Evolutionary conservation across 2,329 filamentous ascomycete species (phyloP).

Genomic region (Arachnopeziza araneosa): DNA sequence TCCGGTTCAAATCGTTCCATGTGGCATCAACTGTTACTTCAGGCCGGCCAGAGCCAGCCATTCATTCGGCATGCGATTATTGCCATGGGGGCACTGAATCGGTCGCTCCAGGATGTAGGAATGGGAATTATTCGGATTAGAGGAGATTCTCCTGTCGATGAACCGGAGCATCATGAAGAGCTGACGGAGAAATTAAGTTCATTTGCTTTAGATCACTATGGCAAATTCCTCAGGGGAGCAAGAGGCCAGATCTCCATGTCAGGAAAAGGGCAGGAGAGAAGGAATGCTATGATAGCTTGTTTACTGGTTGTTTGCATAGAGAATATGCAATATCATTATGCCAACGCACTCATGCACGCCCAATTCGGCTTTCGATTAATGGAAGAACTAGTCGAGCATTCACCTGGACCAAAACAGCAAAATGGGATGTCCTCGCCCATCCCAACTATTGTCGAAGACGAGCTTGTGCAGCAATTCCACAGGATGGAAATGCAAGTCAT

Average conservation of each 20-base stretch:
- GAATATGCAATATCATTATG: slow-evolving; percentile 17
- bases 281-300: slow-evolving; percentile 19
- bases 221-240: slow-evolving; percentile 14
- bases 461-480: slow-evolving; percentile 21
- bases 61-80: slow-evolving; percentile 22
- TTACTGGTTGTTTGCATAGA: slow-evolving; percentile 24
- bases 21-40: slow-evolving; percentile 18
- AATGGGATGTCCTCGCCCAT: slow-evolving; percentile 6
- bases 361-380: slow-evolving; percentile 14
- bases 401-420: neutral
- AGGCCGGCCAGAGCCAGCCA: slow-evolving; percentile 16
- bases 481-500: slow-evolving; percentile 18
- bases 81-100: slow-evolving; percentile 20
- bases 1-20: slow-evolving; percentile 12
- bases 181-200: neutral
- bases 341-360: slow-evolving; percentile 12
- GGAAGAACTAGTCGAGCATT: slow-evolving; percentile 8
- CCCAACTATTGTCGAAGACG: slow-evolving; percentile 17
- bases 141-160: neutral
- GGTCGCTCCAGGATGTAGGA: slow-evolving; percentile 2
- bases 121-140: neutral
- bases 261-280: slow-evolving; percentile 8
- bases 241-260: slow-evolving; percentile 8
- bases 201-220: slow-evolving; percentile 18
- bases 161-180: neutral